phyloP scores from a whole-genome alignment of 169 alveolate species.

The Babesia sp. region DNA sequence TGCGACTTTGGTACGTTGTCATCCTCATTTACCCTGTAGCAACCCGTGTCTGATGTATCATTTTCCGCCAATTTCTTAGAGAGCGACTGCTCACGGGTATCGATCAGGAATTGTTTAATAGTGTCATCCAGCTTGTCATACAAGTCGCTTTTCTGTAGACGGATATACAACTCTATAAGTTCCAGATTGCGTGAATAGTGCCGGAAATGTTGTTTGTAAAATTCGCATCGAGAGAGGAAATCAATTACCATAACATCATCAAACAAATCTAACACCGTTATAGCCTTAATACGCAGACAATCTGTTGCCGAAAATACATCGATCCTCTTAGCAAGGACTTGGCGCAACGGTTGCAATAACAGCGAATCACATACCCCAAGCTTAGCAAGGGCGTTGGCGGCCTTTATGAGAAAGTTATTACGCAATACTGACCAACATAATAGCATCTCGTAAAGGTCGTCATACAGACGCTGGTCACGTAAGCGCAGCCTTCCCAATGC shows the following conservation, averaged over 20 bases:
- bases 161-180: conserved; percentile 64
- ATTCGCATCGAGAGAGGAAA: conserved; percentile 67
- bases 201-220: conserved; percentile 63
- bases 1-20: not conserved
- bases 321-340: conserved; percentile 64
- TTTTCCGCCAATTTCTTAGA: conserved; percentile 15
- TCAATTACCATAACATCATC: conserved; percentile 69
- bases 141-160: conserved; percentile 37
- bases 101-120: conserved; percentile 41
- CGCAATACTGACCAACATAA: conserved; percentile 79
- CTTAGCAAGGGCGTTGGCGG: conserved; percentile 71
- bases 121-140: conserved; percentile 34
- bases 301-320: conserved; percentile 56
- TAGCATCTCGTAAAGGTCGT: conserved; percentile 75
- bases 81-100: conserved; percentile 13
- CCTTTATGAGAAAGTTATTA: conserved; percentile 75
- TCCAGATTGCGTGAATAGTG: conserved; percentile 71
- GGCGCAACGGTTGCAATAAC: conserved; percentile 67
- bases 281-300: conserved; percentile 57
- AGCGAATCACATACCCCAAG: conserved; percentile 67
- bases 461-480: conserved; percentile 68
- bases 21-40: not conserved
- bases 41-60: not conserved
- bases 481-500: conserved; percentile 67
- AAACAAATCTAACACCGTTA: conserved; percentile 69